Conservation (phyloP, 768 basidiomycete species). For the Udeniomyces megalosporus region DNA sequence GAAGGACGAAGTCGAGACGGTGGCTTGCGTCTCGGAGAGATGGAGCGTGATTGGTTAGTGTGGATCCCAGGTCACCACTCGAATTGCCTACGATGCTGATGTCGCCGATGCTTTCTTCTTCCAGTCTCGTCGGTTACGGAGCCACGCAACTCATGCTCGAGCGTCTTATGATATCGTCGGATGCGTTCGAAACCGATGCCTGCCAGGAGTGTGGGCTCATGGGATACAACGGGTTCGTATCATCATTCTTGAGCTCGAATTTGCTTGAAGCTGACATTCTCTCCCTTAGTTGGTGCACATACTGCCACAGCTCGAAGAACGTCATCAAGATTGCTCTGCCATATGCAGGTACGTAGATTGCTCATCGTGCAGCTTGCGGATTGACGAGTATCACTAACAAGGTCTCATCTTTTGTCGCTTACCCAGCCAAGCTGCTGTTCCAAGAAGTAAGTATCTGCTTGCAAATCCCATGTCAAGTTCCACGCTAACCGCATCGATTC, state of each 20-base stretch:
- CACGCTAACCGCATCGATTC: neutral
- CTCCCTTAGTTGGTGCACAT: conserved; percentile 60
- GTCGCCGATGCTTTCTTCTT: neutral
- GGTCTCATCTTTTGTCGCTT: no score
- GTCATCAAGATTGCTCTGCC: conserved; percentile 92
- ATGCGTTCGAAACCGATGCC: conserved; percentile 92
- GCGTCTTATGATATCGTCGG: conserved; percentile 96
- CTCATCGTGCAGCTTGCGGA: no score
- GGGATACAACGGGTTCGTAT: conserved; percentile 38
- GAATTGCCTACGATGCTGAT: neutral
- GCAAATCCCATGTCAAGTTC: no score
- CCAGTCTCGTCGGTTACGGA: conserved; percentile 73
- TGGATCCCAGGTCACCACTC: neutral
- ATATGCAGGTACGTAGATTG: no score
- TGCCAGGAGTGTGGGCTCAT: conserved; percentile 88
- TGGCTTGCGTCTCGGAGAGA: conserved; percentile 89
- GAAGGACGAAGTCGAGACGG: conserved; percentile 97
- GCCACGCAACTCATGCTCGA: conserved; percentile 91
- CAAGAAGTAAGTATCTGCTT: conserved; percentile 26
- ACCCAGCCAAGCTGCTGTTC: conserved; percentile 54
- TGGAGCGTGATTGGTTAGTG: conserved; percentile 82
- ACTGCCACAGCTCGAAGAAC: conserved; percentile 92
- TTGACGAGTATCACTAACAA: no score
- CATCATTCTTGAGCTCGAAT: neutral
- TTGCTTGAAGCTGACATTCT: no score